These are phyloP conservation scores for Penicillium sp. DNA, from an alignment of 2,329 filamentous ascomycete species.

Conservation along the genomic window DNA sequence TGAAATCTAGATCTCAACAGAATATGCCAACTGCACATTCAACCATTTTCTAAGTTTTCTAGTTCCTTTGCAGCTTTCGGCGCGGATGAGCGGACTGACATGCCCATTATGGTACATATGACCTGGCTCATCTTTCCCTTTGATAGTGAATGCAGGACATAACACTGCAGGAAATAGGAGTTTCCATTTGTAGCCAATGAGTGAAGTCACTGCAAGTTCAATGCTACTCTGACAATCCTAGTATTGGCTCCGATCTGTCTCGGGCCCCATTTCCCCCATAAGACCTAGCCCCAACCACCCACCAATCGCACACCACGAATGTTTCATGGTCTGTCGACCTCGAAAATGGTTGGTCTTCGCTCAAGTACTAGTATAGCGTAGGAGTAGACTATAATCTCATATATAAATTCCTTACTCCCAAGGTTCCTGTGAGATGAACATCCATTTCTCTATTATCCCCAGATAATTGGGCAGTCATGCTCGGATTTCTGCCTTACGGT, in stretches of 20 bases:
- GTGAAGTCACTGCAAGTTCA: background rate
- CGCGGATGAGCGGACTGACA: background rate
- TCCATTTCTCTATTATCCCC: background rate
- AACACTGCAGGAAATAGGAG: background rate
- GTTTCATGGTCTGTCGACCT: background rate
- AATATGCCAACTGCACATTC: background rate
- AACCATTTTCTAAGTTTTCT: background rate
- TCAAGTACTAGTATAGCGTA: background rate
- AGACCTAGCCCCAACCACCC: background rate
- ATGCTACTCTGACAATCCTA: background rate
- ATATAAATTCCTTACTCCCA: background rate
- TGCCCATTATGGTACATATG: background rate
- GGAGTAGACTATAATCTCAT: background rate
- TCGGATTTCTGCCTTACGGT: background rate
- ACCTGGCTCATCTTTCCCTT: background rate
- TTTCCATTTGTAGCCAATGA: background rate
- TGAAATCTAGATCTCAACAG: background rate
- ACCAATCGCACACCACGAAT: background rate
- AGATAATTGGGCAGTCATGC: background rate
- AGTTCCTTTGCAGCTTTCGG: background rate
- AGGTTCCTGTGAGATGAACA: background rate
- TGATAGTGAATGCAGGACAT: background rate
- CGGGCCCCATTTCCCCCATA: background rate
- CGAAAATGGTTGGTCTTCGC: background rate
- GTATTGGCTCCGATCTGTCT: background rate